Conservation (phyloP, 148 eudicot genomes). For the Rhododendron kiyosumense region DNA sequence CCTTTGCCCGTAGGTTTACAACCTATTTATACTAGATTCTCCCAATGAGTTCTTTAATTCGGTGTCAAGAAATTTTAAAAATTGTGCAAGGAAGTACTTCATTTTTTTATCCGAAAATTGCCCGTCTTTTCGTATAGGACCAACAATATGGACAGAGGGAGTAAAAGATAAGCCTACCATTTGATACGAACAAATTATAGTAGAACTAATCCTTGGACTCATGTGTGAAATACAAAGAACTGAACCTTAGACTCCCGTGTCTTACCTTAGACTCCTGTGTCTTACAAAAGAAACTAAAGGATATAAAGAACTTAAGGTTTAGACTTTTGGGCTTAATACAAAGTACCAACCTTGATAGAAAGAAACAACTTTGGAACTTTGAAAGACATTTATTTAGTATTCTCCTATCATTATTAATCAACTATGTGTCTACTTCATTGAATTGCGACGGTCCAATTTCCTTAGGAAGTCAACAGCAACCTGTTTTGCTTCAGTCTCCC, state of each 20-base stretch:
- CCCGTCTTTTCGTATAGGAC: too few species aligned
- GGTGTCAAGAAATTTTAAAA: too few species aligned
- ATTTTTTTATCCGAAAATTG: too few species aligned
- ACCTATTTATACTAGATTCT: neutral
- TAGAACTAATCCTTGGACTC: neutral
- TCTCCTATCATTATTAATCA: neutral
- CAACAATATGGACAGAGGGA: too few species aligned
- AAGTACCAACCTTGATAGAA: too few species aligned
- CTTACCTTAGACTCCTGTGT: neutral
- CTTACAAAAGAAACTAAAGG: neutral
- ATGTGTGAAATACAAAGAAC: neutral
- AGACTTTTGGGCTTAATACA: too few species aligned
- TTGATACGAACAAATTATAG: neutral
- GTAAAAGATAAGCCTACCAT: neutral
- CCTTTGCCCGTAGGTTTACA: neutral
- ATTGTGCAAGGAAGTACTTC: too few species aligned
- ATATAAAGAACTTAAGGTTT: neutral
- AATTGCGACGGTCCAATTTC: neutral
- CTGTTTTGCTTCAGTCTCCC: neutral
- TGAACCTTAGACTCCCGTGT: neutral
- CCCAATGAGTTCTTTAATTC: too few species aligned
- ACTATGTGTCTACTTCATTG: neutral
- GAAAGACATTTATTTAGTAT: neutral
- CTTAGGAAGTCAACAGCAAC: neutral
- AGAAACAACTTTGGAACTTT: neutral